These are phyloP conservation scores for Fusarium floridanum DNA, from an alignment of 2,329 filamentous ascomycete species.

Conservation along the genomic window DNA sequence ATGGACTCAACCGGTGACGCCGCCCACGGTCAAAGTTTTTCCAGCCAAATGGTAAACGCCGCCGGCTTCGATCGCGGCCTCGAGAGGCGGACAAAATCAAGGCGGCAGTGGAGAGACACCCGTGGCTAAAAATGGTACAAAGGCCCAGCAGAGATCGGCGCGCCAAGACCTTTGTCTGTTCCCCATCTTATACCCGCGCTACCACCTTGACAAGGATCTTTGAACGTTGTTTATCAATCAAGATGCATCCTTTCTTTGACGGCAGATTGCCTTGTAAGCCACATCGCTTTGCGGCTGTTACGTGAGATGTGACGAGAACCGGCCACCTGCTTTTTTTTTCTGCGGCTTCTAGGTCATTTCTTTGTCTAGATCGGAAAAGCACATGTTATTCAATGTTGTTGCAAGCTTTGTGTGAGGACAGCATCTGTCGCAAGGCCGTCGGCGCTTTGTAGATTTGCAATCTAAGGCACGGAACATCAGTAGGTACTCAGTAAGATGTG, in stretches of 20 bases:
- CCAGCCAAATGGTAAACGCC: slow-evolving; percentile 19
- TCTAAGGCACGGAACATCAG: background rate
- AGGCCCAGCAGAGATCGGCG: slow-evolving; percentile 20
- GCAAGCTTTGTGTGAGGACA: background rate
- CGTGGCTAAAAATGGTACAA: slow-evolving; percentile 4
- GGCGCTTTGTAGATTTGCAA: background rate
- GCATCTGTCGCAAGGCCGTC: background rate
- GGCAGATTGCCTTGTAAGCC: background rate
- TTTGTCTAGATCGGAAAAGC: background rate
- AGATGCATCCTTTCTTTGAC: slow-evolving; percentile 1
- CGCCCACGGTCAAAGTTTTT: slow-evolving; percentile 10
- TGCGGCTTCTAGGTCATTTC: background rate
- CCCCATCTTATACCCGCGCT: slow-evolving; percentile 12
- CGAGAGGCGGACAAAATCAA: slow-evolving; percentile 18
- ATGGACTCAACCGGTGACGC: background rate
- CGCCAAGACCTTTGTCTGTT: slow-evolving; percentile 13
- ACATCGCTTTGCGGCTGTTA: background rate
- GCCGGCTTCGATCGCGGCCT: slow-evolving; percentile 7
- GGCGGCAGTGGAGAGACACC: slow-evolving; percentile 5
- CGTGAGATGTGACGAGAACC: background rate
- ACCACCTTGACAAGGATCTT: slow-evolving; percentile 16
- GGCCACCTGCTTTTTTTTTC: background rate
- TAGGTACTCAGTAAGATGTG: background rate
- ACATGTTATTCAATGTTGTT: background rate
- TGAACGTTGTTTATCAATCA: slow-evolving; percentile 39